These are phyloP conservation scores for Rhizophagus sp. DNA, from an alignment of 192 early-diverging fungal species.

Conservation along the genomic window DNA sequence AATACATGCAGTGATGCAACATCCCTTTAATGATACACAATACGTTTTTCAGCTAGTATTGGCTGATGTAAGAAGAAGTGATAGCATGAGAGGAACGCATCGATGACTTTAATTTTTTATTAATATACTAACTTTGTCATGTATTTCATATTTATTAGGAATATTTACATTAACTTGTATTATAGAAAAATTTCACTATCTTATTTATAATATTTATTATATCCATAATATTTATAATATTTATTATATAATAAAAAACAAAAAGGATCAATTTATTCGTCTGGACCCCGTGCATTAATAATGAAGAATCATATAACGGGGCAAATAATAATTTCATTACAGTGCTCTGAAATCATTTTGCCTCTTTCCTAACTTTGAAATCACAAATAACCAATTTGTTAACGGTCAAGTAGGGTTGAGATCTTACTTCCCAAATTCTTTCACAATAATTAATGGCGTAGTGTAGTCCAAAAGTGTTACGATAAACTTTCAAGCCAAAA, in stretches of 20 bases:
- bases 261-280: background rate
- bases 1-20: slow-evolving; percentile 55
- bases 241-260: background rate
- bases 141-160: background rate
- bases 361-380: no score
- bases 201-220: background rate
- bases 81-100: background rate
- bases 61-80: slow-evolving; percentile 11
- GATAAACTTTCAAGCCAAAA: no score
- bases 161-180: background rate
- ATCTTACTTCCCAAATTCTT: no score
- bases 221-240: no score
- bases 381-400: no score
- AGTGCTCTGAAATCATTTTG: no score
- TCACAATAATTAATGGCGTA: no score
- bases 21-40: slow-evolving; percentile 25
- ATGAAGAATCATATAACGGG: no score
- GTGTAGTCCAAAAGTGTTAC: no score
- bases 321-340: no score
- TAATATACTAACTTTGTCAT: background rate
- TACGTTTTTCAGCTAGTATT: slow-evolving; percentile 29
- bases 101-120: background rate
- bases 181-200: background rate
- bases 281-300: no score
- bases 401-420: no score